phyloP scores from a whole-genome alignment of 805 yeast genomes.

The Myxozyma neglecta region DNA sequence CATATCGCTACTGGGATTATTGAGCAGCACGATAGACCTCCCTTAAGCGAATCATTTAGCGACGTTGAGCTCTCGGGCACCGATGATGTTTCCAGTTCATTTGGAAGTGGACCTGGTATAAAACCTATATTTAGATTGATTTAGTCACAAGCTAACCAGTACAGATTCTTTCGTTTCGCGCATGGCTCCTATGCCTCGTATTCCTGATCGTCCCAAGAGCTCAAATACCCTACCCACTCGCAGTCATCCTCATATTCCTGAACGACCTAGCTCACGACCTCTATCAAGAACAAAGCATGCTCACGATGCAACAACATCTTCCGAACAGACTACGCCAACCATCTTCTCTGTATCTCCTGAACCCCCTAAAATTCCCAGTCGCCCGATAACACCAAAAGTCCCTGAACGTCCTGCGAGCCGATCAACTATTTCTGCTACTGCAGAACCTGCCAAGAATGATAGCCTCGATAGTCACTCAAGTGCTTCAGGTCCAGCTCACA shows the following conservation, averaged over 20 bases:
- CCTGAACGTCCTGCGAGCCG: conserved; percentile 7
- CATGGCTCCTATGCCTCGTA: conserved; percentile 6
- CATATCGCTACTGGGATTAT: conserved; percentile 17
- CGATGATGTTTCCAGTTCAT: background rate
- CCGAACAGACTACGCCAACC: background rate
- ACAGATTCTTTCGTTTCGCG: background rate
- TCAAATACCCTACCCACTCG: background rate
- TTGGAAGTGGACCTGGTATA: background rate
- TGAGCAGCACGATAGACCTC: background rate
- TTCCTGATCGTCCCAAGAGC: conserved; percentile 13
- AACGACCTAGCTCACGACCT: conserved; percentile 4
- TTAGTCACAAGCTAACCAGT: conserved; percentile 10
- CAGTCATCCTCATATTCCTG: background rate
- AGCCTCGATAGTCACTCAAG: background rate
- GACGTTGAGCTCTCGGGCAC: conserved; percentile 14
- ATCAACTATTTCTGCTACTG: background rate
- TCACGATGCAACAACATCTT: background rate
- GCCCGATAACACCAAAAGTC: conserved; percentile 8
- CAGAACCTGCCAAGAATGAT: no score
- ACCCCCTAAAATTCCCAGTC: conserved; percentile 10
- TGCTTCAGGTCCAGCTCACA: background rate
- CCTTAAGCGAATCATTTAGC: conserved; percentile 10
- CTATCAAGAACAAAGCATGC: background rate
- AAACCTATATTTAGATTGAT: background rate
- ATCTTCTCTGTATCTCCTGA: background rate